Evolutionary conservation across 805 yeast species (phyloP).

Genomic region (Pichia cephalocereana): DNA sequence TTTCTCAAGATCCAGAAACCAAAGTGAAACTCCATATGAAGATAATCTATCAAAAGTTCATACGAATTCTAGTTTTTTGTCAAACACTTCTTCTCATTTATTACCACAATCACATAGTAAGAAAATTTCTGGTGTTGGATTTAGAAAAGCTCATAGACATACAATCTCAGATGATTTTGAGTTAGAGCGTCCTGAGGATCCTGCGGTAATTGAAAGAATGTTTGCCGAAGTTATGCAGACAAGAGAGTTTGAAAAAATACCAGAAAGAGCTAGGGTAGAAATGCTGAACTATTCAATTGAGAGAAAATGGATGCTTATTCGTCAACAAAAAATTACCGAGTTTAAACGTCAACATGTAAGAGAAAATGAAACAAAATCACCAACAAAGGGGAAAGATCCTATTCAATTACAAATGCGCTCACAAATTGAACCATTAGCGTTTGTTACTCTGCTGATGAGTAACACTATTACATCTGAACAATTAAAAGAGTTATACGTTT

Average conservation of each 20-base stretch:
- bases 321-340: conserved; percentile 79
- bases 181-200: conserved; percentile 61
- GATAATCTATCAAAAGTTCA: conserved; percentile 21
- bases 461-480: conserved; percentile 60
- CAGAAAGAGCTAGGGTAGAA: conserved; percentile 66
- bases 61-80: conserved; percentile 17
- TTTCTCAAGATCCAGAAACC: conserved; percentile 7
- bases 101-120: conserved; percentile 23
- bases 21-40: conserved; percentile 9
- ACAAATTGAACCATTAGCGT: conserved; percentile 32
- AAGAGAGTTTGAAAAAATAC: conserved; percentile 58
- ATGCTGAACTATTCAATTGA: conserved; percentile 66
- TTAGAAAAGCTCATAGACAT: conserved; percentile 27
- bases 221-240: conserved; percentile 74
- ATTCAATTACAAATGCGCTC: conserved; percentile 28
- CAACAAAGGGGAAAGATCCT: conserved; percentile 5
- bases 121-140: conserved; percentile 15
- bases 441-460: conserved; percentile 64
- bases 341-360: conserved; percentile 37
- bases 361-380: background rate
- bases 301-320: conserved; percentile 85
- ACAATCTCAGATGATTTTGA: conserved; percentile 31
- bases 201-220: conserved; percentile 58
- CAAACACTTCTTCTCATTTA: conserved; percentile 17
- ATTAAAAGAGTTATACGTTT: conserved; percentile 80